Evolutionary conservation across 2,329 filamentous ascomycete genomes (phyloP).

Genomic region (Diaporthe eres): DNA sequence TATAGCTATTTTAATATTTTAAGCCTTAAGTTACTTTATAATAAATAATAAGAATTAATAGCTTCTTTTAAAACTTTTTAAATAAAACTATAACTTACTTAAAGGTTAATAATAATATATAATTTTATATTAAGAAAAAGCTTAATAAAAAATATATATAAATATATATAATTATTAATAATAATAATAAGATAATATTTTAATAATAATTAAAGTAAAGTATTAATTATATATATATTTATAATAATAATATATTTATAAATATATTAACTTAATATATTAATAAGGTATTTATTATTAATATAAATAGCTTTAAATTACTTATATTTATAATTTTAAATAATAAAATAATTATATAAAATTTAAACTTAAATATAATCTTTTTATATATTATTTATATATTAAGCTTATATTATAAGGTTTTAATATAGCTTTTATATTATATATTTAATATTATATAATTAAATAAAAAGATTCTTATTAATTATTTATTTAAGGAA

Average conservation of each 20-base stretch:
- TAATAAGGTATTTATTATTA: background rate
- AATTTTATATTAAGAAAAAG: background rate
- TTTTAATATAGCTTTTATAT: background rate
- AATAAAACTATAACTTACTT: too few relatives aligned
- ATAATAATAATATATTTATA: background rate
- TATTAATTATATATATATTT: background rate
- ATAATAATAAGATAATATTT: background rate
- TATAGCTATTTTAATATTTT: too few relatives aligned
- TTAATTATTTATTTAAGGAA: too few relatives aligned
- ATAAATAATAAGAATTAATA: too few relatives aligned
- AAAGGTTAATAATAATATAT: background rate
- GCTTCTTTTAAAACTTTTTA: too few relatives aligned
- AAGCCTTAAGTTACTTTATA: too few relatives aligned
- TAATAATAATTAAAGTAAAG: background rate
- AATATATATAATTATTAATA: background rate
- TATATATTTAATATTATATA: background rate
- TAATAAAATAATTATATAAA: background rate
- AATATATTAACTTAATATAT: background rate
- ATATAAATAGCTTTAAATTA: background rate
- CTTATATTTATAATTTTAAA: background rate
- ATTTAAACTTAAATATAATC: background rate
- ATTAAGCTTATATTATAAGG: background rate
- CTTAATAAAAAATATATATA: background rate
- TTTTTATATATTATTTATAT: background rate
- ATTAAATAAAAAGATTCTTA: too few relatives aligned